Conservation (phyloP, 2,329 filamentous ascomycete species). For the Aspergillus quadricinctus region DNA sequence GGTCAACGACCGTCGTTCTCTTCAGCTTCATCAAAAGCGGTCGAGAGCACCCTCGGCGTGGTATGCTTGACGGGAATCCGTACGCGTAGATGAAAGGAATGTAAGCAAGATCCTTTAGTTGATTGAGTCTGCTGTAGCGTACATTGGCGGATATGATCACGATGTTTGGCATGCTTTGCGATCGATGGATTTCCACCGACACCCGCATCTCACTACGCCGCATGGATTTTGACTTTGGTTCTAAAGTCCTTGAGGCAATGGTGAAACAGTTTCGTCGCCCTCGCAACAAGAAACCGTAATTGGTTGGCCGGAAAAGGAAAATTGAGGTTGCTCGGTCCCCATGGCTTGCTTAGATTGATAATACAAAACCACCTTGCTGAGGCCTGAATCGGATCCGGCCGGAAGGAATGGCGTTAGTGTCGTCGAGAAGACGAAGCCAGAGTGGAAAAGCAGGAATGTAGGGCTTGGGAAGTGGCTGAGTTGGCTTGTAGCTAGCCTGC, state of each 20-base stretch:
- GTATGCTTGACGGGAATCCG: not conserved
- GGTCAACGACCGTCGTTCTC: not conserved
- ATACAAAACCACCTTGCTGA: not conserved
- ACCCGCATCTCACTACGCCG: not conserved
- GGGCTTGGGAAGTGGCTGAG: not conserved
- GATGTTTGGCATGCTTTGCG: not conserved
- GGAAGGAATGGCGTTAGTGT: not conserved
- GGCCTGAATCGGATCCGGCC: not conserved
- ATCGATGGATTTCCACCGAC: not conserved
- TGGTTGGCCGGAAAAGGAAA: constrained; percentile 5
- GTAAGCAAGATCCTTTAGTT: not conserved
- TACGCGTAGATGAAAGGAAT: not conserved
- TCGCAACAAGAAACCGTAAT: constrained; percentile 2
- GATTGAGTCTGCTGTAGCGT: not conserved
- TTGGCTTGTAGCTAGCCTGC: not conserved
- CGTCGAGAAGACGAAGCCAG: not conserved
- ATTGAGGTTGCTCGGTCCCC: constrained; percentile 4
- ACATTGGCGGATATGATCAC: not conserved
- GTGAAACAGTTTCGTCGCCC: constrained; percentile 14
- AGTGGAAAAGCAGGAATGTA: not conserved
- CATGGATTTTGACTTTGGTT: constrained; percentile 4
- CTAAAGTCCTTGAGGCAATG: constrained; percentile 15
- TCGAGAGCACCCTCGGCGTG: not conserved
- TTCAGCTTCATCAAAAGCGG: not conserved
- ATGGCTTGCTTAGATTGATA: not conserved